Evolutionary conservation across 805 yeast genomes (phyloP), one percentile per base, ranked within the genome.

Genomic region (Suhomyces kilbournensis): DNA sequence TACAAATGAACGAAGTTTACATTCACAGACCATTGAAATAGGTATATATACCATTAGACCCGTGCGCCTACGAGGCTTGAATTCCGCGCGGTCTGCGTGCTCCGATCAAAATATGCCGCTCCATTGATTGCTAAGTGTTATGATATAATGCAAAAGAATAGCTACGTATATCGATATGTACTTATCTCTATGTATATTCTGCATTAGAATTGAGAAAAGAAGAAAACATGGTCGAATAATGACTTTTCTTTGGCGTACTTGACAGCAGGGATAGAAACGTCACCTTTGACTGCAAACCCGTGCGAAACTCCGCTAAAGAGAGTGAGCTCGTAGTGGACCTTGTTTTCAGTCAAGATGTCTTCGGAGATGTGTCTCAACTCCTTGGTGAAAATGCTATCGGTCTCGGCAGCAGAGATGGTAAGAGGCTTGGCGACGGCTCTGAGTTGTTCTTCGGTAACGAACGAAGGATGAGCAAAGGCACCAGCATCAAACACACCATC

Each of bases 391-490:
- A 78, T 71, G 0, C 61, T 48, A 66, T 92, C 97, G 15, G 56
- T 67, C 71, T 88, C 90, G 47, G 96, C 96, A 51, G 88, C 88
- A 19, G 88, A 76, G 57, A 91, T 84, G 56, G 84, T 58, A 26
- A 92, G 44, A 19, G 96, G 96, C 57, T 77, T 81, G 39, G 52
- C 32, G 59, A 92, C 66, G 1, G 72, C 79, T 49, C 75, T 80
- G 46, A 90, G 76, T 62, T 88, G 96, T 38, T 83, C 91, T 32
- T 78, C 76, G 10, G 76, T 54, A 14, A 88, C 84, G 55, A 86
- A 78, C 2, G 96, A 86, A 5, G 97, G 97, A 69, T 92, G 97
- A 7, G 94, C 94, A 56, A 82, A 69, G 14, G 93, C 96, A 61
- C 81, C 90, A 15, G 77, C 87, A 55, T 81, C 80, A 34, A 80